Base-by-base conservation (phyloP, 352 stramenopile species). In the Plasmopara viticola region DNA sequence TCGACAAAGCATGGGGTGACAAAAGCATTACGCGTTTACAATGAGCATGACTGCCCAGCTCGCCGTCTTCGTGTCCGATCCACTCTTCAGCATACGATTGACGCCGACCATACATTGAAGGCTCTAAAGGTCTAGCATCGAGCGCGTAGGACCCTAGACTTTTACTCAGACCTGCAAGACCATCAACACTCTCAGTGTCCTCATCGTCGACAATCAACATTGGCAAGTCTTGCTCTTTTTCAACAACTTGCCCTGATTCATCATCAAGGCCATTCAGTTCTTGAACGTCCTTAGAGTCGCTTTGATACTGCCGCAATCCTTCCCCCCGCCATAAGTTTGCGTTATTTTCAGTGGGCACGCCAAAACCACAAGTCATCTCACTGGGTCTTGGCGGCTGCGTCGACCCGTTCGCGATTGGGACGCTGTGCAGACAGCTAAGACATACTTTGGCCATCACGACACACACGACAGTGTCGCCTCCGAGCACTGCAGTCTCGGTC, bases 361-460 rank as follows among this genome's bases (percentile, higher is more conserved):
- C 41, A 52, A 49, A 17, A 13, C 50, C 44, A 28, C 51, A 20
- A 20, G 44, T 54, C 44, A 66, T 49, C 6, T 58, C 57, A 8
- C 60, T 72, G 42, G 62, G 60, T 39, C 49, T 55, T 49, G 53
- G 60, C 29, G 42, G 49, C 52, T 48, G 46, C 10, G 56, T 57
- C 15, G 43, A 68, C 40, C 45, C 64, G 40, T 64, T 68, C 14
- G 68, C 58, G 18, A 85, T 47, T 14, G 60, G 68, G 13, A 75
- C 72, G 33, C 65, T 70, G 15, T 85, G 71, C 29, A 87, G 58
- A 48, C 77, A 87, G 0, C 68, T 68, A 0, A 69, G 66, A 44
- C 77, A 87, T 0, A 87, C 74, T 51, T 87, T 87, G 25, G 72
- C 74, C 18, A 75, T 67, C 34, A 77, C 72, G 5, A 84, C 68